Evolutionary conservation across 352 stramenopile species (phyloP), one percentile per base, ranked within the genome.

Genomic region (Globisporangium yorkense): DNA sequence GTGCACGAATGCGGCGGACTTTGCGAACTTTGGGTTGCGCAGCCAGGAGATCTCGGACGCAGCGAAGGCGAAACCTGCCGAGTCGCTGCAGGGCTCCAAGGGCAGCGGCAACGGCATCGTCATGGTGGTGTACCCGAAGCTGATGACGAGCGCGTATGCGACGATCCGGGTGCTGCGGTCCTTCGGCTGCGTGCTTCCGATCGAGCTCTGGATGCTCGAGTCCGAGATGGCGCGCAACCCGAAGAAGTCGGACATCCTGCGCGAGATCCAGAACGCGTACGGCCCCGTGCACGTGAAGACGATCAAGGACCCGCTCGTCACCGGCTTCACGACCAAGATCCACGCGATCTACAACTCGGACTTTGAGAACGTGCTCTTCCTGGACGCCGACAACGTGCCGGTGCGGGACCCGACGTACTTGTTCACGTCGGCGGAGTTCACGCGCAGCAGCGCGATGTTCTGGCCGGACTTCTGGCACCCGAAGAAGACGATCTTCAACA

Each of bases 381-480:
- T 92, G 27, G 83, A 90, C 29, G 74, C 78, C 5, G 80, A 88
- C 59, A 90, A 87, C 51, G 68, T 88, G 4, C 75, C 80, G 0
- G 73, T 87, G 18, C 55, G 65, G 12, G 79, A 92, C 54, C 80
- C 80, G 49, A 86, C 71, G 7, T 92, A 74, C 61, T 58, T 92
- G 5, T 92, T 92, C 53, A 43, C 74, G 1, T 65, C 66, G 18
- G 62, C 59, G 3, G 62, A 89, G 63, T 91, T 80, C 40, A 49
- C 31, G 13, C n/a, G 59, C n/a, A 67, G 59, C 24, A 80, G 78
- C 21, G 73, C 83, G 29, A 47, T 92, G 16, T 91, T 90, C 59
- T 92, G 80, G 80, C 81, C 81, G 8, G 81, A 92, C 48, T 88
- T 88, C 55, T 92, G 77, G 77, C 79, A 89, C 54, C 82, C 82